Conservation (phyloP, 2,329 filamentous ascomycete species). For the Paecilomyces dactylethromorphus region DNA sequence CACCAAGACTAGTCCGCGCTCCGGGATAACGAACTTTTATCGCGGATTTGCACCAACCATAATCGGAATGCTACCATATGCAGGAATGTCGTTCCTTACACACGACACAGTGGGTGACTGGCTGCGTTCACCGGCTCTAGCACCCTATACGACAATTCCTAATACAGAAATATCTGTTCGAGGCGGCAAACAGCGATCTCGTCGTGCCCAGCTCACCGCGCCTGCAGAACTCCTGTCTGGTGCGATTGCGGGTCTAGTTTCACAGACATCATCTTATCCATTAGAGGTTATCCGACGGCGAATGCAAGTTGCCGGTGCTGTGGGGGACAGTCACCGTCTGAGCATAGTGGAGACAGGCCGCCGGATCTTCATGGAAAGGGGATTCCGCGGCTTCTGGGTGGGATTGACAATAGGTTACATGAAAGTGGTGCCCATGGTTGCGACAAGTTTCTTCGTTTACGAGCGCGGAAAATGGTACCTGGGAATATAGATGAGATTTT, state of each 20-base stretch:
- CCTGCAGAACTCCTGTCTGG: constrained; percentile 84
- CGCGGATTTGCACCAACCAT: constrained; percentile 86
- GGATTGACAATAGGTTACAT: constrained; percentile 91
- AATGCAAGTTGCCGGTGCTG: constrained; percentile 94
- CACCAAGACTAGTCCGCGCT: constrained; percentile 51
- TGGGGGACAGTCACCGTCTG: constrained; percentile 78
- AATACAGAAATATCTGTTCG: constrained; percentile 37
- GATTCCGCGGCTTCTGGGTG: constrained; percentile 79
- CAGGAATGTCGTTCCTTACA: constrained; percentile 89
- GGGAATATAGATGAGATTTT: constrained; percentile 50
- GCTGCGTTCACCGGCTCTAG: constrained; percentile 62
- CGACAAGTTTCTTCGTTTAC: constrained; percentile 64
- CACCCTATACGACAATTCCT: constrained; percentile 68
- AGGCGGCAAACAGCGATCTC: constrained; percentile 39
- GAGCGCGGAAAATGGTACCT: constrained; percentile 59
- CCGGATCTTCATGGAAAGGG: constrained; percentile 69
- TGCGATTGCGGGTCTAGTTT: constrained; percentile 78
- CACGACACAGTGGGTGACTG: constrained; percentile 87
- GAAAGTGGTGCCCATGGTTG: constrained; percentile 86
- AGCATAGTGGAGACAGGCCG: constrained; percentile 71
- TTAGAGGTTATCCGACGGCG: constrained; percentile 84
- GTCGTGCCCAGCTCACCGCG: constrained; percentile 66
- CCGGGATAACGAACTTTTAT: constrained; percentile 85
- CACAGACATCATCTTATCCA: constrained; percentile 88
- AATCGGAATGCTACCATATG: constrained; percentile 93